phyloP scores from a whole-genome alignment of 441 rosid genomes.

The Geranium incanum region DNA sequence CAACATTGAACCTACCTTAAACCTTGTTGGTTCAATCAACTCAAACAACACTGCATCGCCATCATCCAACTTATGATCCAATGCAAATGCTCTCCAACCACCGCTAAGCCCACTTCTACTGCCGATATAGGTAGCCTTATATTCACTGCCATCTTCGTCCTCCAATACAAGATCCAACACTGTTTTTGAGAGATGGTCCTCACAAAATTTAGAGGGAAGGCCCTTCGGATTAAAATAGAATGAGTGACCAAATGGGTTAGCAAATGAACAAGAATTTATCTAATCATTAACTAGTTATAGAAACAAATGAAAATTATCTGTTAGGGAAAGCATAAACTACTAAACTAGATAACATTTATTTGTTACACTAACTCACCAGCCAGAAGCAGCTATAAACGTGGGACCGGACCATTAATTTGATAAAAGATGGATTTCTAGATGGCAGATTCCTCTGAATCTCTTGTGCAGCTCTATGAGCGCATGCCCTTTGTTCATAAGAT shows the following conservation, averaged over 20 bases:
- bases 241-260: not conserved
- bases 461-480: conserved; percentile 37
- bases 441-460: conserved; percentile 31
- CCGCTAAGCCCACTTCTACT: conserved; percentile 44
- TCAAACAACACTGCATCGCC: conserved; percentile 55
- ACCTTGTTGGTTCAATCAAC: conserved; percentile 36
- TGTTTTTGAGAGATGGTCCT: conserved; percentile 35
- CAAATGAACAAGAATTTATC: not conserved
- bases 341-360: not conserved
- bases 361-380: conserved; percentile 38
- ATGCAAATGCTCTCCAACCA: conserved; percentile 59
- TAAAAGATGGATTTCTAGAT: conserved; percentile 44
- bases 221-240: conserved; percentile 29
- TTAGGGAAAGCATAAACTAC: not conserved
- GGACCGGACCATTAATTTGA: conserved; percentile 60
- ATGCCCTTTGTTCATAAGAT: conserved; percentile 36
- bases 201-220: conserved; percentile 45
- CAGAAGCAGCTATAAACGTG: conserved; percentile 68
- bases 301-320: not conserved
- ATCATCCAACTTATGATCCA: conserved; percentile 49
- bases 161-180: conserved; percentile 33
- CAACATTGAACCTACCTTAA: conserved; percentile 31
- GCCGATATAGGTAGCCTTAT: conserved; percentile 37
- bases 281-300: not conserved
- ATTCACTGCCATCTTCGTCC: conserved; percentile 38